These are phyloP conservation scores for Blastocystis sp. DNA, from an alignment of 352 stramenopile species.

Conservation along the genomic window DNA sequence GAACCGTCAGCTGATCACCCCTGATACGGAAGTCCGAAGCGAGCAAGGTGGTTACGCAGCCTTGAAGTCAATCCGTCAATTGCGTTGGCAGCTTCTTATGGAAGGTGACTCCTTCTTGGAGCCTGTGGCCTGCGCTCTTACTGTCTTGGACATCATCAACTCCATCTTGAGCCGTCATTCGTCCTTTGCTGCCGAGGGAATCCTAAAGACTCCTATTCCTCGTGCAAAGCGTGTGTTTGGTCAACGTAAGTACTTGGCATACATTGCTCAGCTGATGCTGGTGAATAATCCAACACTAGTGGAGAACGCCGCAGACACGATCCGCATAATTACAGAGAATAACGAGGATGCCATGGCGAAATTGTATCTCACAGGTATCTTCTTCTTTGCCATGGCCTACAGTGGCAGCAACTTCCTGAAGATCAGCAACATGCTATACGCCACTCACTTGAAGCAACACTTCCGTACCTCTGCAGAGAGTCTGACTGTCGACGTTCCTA, in stretches of 20 bases:
- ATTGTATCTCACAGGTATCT: slow-evolving; percentile 72
- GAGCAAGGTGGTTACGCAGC: slow-evolving; percentile 70
- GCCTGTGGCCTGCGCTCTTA: slow-evolving; percentile 67
- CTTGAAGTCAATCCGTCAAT: slow-evolving; percentile 69
- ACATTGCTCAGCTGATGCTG: slow-evolving; percentile 69
- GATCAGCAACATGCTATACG: slow-evolving; percentile 68
- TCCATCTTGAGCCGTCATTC: slow-evolving; percentile 69
- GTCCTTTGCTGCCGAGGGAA: slow-evolving; percentile 68
- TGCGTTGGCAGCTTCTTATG: slow-evolving; percentile 69
- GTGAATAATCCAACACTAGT: slow-evolving; percentile 69
- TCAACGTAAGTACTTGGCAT: slow-evolving; percentile 64
- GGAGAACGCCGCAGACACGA: slow-evolving; percentile 66
- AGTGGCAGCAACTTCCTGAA: slow-evolving; percentile 69
- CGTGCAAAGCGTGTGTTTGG: slow-evolving; percentile 69
- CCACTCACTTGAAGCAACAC: slow-evolving; percentile 69
- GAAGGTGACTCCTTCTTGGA: slow-evolving; percentile 30
- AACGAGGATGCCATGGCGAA: slow-evolving; percentile 70
- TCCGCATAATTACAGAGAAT: slow-evolving; percentile 68
- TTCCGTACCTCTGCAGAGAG: slow-evolving; percentile 69
- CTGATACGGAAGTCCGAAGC: slow-evolving; percentile 66
- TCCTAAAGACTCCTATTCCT: slow-evolving; percentile 71
- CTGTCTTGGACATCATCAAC: slow-evolving; percentile 68
- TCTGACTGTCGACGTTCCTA: slow-evolving; percentile 66
- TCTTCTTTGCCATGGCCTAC: slow-evolving; percentile 71
- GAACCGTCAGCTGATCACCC: slow-evolving; percentile 41